Evolutionary conservation across 2,329 filamentous ascomycete genomes (phyloP).

Genomic region (Xylaria sp.): DNA sequence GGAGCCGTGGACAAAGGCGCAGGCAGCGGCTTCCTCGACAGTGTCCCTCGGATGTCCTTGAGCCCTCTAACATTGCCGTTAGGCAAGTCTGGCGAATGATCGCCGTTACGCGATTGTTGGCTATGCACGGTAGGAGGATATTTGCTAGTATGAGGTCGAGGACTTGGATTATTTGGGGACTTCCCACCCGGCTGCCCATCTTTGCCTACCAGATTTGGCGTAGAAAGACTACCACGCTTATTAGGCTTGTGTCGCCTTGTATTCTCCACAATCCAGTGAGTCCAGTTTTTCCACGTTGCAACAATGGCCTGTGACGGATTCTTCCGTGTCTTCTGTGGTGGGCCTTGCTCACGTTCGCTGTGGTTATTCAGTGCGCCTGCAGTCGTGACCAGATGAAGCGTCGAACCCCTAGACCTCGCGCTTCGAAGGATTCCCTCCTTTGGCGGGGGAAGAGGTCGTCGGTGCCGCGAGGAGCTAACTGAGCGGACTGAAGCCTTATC

Average conservation of each 20-base stretch:
- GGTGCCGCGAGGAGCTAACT: constrained; percentile 76
- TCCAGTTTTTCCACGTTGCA: constrained; percentile 68
- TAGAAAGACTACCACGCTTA: constrained; percentile 61
- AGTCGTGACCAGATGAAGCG: constrained; percentile 81
- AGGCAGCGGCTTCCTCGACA: constrained; percentile 38
- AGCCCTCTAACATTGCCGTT: constrained; percentile 54
- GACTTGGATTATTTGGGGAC: constrained; percentile 58
- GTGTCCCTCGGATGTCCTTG: constrained; percentile 31
- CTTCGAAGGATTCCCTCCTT: constrained; percentile 77
- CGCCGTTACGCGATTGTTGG: constrained; percentile 47
- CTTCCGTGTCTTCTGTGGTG: constrained; percentile 57
- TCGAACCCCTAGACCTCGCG: constrained; percentile 79
- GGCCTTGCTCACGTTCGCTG: constrained; percentile 33
- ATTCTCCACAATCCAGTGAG: constrained; percentile 66
- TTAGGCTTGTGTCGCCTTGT: constrained; percentile 58
- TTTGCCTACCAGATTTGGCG: constrained; percentile 62
- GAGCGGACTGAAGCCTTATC: constrained; percentile 81
- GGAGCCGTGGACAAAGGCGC: constrained; percentile 39
- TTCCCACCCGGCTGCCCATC: constrained; percentile 50
- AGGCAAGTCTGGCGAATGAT: constrained; percentile 58
- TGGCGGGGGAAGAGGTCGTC: constrained; percentile 79
- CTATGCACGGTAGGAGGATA: constrained; percentile 51
- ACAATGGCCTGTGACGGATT: constrained; percentile 65
- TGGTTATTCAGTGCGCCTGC: constrained; percentile 54
- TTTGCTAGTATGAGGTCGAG: constrained; percentile 66